Evolutionary conservation across 257 asterid genomes (phyloP).

Genomic region (Solanum chilense): DNA sequence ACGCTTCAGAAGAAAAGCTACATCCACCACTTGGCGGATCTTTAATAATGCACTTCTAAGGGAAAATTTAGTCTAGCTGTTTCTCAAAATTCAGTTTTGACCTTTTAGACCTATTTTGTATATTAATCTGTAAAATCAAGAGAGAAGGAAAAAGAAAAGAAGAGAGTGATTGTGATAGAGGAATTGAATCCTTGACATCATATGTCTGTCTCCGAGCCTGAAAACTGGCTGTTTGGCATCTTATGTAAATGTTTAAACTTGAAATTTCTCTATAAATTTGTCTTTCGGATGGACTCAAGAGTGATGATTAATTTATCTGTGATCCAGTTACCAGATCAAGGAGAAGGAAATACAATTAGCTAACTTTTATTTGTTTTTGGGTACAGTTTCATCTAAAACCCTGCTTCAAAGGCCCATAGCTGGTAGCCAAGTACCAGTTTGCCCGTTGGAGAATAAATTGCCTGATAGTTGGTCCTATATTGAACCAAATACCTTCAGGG

Average conservation of each 20-base stretch:
- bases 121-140: not conserved
- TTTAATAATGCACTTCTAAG: not conserved
- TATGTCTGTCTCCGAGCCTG: not conserved
- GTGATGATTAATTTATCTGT: not conserved
- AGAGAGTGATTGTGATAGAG: not conserved
- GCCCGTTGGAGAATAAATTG: conserved; percentile 72
- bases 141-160: not conserved
- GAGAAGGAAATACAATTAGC: not conserved
- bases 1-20: not conserved
- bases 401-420: conserved; percentile 69
- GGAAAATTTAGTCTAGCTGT: not conserved
- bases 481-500: conserved; percentile 71
- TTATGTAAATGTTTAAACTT: not conserved
- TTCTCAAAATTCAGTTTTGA: not conserved
- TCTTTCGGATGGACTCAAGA: not conserved
- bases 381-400: conserved; percentile 69
- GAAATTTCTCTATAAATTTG: not conserved
- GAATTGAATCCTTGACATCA: not conserved
- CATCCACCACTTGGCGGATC: not conserved
- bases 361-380: not conserved
- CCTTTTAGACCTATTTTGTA: not conserved
- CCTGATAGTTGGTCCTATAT: conserved; percentile 83
- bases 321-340: not conserved
- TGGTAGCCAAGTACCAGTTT: conserved; percentile 82
- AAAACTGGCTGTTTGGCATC: not conserved